phyloP scores from a whole-genome alignment of 139 green algal species.

The Tetratostichococcus sp. region DNA sequence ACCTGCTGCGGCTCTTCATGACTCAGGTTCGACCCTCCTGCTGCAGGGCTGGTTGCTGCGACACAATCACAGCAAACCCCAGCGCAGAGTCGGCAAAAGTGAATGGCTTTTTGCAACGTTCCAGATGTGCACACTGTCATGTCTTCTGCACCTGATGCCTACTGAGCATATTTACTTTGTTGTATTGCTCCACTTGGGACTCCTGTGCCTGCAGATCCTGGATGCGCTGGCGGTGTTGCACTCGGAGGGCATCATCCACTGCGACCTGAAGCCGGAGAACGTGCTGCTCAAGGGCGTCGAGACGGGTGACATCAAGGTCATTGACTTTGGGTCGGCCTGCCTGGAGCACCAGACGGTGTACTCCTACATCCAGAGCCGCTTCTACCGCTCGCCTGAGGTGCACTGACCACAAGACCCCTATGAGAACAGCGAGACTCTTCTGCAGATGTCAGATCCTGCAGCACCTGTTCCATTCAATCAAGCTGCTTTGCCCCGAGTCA shows the following conservation, averaged over 20 bases:
- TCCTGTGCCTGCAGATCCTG: constrained; percentile 75
- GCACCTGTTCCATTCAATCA: too few relatives aligned
- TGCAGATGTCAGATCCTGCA: too few relatives aligned
- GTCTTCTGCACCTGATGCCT: too few relatives aligned
- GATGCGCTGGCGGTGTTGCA: constrained; percentile 77
- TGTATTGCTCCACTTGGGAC: too few relatives aligned
- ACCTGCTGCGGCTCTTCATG: constrained; percentile 82
- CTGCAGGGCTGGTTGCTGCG: too few relatives aligned
- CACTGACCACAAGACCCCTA: not conserved
- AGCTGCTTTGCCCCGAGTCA: too few relatives aligned
- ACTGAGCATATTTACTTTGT: too few relatives aligned
- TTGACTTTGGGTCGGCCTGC: constrained; percentile 97
- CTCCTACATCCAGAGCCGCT: constrained; percentile 96
- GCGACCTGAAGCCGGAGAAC: constrained; percentile 99
- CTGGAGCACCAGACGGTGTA: constrained; percentile 92
- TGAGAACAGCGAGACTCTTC: too few relatives aligned
- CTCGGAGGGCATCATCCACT: constrained; percentile 91
- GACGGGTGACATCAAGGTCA: constrained; percentile 87
- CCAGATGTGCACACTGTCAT: too few relatives aligned
- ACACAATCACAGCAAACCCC: too few relatives aligned
- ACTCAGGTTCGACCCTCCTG: constrained; percentile 38
- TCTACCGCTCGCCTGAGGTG: constrained; percentile 91
- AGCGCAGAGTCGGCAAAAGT: not conserved
- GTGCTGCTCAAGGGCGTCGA: constrained; percentile 74
- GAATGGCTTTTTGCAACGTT: too few relatives aligned